These are phyloP conservation scores for Ophiostoma tasmaniense DNA, from an alignment of 2,329 filamentous ascomycete species.

Conservation along the genomic window DNA sequence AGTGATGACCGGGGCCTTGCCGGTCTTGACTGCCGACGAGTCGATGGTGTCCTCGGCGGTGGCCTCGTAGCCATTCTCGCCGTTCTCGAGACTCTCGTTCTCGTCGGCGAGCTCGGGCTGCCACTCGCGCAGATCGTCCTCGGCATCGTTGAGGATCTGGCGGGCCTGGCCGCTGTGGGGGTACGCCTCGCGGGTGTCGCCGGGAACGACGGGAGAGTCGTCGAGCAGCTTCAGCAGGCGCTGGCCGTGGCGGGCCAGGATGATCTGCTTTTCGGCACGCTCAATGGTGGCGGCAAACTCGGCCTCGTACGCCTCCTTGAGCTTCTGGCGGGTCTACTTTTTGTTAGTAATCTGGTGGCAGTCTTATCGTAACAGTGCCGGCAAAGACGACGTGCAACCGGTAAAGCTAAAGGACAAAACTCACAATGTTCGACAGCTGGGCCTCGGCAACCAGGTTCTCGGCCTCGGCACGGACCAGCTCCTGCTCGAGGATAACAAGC, in stretches of 20 bases:
- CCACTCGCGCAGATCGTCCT: constrained; percentile 80
- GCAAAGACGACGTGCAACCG: no score
- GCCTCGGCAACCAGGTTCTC: constrained; percentile 95
- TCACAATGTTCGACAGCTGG: constrained; percentile 85
- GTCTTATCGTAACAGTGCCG: no score
- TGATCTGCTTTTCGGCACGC: constrained; percentile 91
- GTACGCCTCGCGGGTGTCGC: constrained; percentile 66
- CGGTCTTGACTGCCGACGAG: not conserved
- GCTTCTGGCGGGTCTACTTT: constrained; percentile 76
- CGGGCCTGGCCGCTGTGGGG: constrained; percentile 58
- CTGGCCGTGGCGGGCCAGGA: constrained; percentile 83
- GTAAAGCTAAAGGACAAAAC: constrained; percentile 27
- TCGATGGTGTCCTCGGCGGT: not conserved
- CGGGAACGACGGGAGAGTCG: constrained; percentile 80
- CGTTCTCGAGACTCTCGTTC: not conserved
- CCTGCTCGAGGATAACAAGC: constrained; percentile 82
- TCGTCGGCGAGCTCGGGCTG: constrained; percentile 34
- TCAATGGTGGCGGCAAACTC: constrained; percentile 90
- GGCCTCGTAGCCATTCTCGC: not conserved
- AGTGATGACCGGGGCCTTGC: constrained; percentile 7
- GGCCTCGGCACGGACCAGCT: constrained; percentile 90
- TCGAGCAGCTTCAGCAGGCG: constrained; percentile 79
- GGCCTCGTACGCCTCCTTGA: constrained; percentile 87
- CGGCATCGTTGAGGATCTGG: constrained; percentile 84
- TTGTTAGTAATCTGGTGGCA: not conserved